Percentiles rank a stretch among this genome's conserved stretches.
Evolutionary conservation across 345 rosid genomes (phyloP).

Genomic region (Excoecaria agallocha): DNA sequence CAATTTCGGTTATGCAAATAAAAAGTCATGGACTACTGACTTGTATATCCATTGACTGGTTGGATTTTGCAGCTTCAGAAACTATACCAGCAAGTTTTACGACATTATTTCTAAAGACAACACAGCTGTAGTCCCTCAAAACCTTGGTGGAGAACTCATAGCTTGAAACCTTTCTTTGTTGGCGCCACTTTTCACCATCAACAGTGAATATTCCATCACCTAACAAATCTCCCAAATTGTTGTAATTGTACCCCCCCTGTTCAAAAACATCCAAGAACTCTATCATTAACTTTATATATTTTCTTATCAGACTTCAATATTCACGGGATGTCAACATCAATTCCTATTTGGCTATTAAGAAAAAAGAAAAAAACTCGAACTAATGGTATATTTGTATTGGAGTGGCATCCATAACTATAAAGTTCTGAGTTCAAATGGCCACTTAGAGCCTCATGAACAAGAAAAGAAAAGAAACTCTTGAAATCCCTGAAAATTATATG

Average conservation of each 20-base stretch:
- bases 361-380: background rate
- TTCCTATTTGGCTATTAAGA: background rate
- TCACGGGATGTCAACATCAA: too few species aligned
- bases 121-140: slow-evolving; percentile 35
- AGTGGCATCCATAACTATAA: background rate
- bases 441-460: too few species aligned
- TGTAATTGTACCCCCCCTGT: slow-evolving; percentile 24
- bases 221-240: slow-evolving; percentile 23
- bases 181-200: slow-evolving; percentile 45
- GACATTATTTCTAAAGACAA: slow-evolving; percentile 27
- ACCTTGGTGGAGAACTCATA: slow-evolving; percentile 33
- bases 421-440: background rate
- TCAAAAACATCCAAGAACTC: background rate
- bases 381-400: background rate
- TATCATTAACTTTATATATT: too few species aligned
- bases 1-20: background rate
- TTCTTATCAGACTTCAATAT: too few species aligned
- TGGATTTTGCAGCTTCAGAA: slow-evolving; percentile 21
- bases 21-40: background rate
- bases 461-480: background rate
- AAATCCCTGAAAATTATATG: background rate
- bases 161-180: slow-evolving; percentile 38
- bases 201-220: slow-evolving; percentile 45
- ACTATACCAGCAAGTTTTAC: slow-evolving; percentile 28
- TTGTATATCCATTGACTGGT: slow-evolving; percentile 28